Percentiles rank a stretch among this genome's conserved stretches.
Conservation (phyloP, 2,329 filamentous ascomycete genomes). For the Aureobasidium uvarum region DNA sequence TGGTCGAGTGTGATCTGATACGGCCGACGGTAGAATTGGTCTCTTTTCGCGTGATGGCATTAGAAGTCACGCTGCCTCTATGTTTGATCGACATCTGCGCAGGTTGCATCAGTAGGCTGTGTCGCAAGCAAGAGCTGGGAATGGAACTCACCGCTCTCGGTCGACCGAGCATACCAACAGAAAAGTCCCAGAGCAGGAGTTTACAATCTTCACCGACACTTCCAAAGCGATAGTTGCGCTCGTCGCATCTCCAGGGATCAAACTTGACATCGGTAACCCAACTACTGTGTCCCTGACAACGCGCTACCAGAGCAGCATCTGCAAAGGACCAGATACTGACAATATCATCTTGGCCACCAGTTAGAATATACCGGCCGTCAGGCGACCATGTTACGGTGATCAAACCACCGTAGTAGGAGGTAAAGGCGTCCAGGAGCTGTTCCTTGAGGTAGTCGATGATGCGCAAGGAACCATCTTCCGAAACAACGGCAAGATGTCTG, state of each 20-base stretch:
- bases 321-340: conserved; percentile 93
- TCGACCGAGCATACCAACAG: conserved; percentile 89
- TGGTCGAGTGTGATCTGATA: conserved; percentile 68
- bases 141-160: conserved; percentile 70
- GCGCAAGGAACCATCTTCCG: conserved; percentile 84
- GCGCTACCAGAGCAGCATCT: conserved; percentile 79
- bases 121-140: not conserved
- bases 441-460: conserved; percentile 92
- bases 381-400: conserved; percentile 97
- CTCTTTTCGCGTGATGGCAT: conserved; percentile 62
- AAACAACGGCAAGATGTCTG: conserved; percentile 81
- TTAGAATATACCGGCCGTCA: conserved; percentile 92
- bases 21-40: conserved; percentile 53
- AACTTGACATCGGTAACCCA: conserved; percentile 95
- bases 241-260: conserved; percentile 95
- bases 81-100: conserved; percentile 52
- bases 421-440: conserved; percentile 80
- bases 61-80: conserved; percentile 52
- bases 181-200: conserved; percentile 95
- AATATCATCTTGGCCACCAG: conserved; percentile 92
- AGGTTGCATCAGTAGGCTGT: not conserved
- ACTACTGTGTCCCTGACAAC: conserved; percentile 92
- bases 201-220: conserved; percentile 93
- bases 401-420: conserved; percentile 90
- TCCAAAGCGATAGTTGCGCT: conserved; percentile 91